A percentile compares a stretch with the other conserved stretches of the same genome.
Conservation (phyloP, 1,284 basidiomycete species). For the Chiua sp. region DNA sequence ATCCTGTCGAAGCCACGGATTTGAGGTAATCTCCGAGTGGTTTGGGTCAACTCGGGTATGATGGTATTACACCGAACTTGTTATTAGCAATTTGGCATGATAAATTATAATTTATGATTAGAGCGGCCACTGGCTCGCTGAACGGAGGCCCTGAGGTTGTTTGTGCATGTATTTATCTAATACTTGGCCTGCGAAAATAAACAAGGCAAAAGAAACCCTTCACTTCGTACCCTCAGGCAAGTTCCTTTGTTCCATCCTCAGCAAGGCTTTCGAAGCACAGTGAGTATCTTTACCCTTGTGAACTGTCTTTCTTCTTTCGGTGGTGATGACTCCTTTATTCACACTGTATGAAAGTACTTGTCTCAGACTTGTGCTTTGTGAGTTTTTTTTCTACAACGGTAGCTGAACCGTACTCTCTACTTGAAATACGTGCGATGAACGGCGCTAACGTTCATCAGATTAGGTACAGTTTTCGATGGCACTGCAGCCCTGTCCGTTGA, state of each 20-base stretch:
- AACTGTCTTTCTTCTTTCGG: slow-evolving; percentile 49
- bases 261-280: slow-evolving; percentile 3
- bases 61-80: no score
- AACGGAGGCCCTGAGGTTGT: slow-evolving; percentile 12
- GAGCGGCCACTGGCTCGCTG: no score
- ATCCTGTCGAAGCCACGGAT: background rate
- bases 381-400: slow-evolving; percentile 60
- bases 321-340: slow-evolving; percentile 52
- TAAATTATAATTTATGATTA: no score
- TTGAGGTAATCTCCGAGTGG: no score
- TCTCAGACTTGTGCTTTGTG: slow-evolving; percentile 40
- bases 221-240: no score
- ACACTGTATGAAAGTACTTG: slow-evolving; percentile 53
- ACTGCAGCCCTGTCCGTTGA: no score
- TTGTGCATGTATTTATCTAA: slow-evolving; percentile 11
- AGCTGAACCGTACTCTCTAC: slow-evolving; percentile 54
- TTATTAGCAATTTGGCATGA: no score
- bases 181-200: slow-evolving; percentile 19
- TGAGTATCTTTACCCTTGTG: slow-evolving; percentile 22
- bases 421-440: background rate
- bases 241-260: background rate
- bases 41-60: no score
- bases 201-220: slow-evolving; percentile 21
- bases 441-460: slow-evolving; percentile 14
- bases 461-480: slow-evolving; percentile 1